These are phyloP conservation scores for Dothiorella sarmentorum DNA, from an alignment of 2,329 filamentous ascomycete genomes.

Conservation along the genomic window DNA sequence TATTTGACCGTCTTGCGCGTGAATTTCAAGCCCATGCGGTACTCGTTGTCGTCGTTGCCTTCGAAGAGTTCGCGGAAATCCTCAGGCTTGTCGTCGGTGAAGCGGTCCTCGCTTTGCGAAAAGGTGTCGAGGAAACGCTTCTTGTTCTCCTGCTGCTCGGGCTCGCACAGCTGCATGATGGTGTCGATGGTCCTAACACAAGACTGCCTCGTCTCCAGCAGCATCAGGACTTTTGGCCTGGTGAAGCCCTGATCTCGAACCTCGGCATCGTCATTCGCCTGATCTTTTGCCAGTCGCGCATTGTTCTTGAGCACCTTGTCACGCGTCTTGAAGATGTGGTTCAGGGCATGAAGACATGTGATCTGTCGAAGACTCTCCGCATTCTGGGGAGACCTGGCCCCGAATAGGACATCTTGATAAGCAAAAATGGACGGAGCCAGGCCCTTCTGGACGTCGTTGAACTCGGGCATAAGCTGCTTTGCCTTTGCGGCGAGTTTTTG, in stretches of 20 bases:
- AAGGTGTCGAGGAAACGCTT: slow-evolving; percentile 88
- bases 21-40: slow-evolving; percentile 92
- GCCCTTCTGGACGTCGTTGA: slow-evolving; percentile 61
- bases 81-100: slow-evolving; percentile 70
- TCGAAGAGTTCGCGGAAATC: slow-evolving; percentile 89
- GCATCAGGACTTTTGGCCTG: slow-evolving; percentile 84
- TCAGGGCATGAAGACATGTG: slow-evolving; percentile 77
- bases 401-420: slow-evolving; percentile 78
- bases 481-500: slow-evolving; percentile 31
- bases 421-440: slow-evolving; percentile 72
- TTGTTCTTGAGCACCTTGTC: slow-evolving; percentile 93
- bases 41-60: slow-evolving; percentile 97
- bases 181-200: slow-evolving; percentile 75
- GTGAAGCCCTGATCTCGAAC: slow-evolving; percentile 93
- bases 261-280: slow-evolving; percentile 61
- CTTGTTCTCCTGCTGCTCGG: slow-evolving; percentile 91
- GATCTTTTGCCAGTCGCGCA: slow-evolving; percentile 66
- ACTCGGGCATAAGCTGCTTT: slow-evolving; percentile 38
- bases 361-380: slow-evolving; percentile 67
- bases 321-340: slow-evolving; percentile 90
- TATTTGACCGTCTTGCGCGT: slow-evolving; percentile 94
- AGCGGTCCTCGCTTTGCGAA: slow-evolving; percentile 63
- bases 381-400: slow-evolving; percentile 66
- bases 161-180: slow-evolving; percentile 71
- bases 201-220: slow-evolving; percentile 83